phyloP scores from a whole-genome alignment of 805 yeast genomes.

The Kodamaea restingae region DNA sequence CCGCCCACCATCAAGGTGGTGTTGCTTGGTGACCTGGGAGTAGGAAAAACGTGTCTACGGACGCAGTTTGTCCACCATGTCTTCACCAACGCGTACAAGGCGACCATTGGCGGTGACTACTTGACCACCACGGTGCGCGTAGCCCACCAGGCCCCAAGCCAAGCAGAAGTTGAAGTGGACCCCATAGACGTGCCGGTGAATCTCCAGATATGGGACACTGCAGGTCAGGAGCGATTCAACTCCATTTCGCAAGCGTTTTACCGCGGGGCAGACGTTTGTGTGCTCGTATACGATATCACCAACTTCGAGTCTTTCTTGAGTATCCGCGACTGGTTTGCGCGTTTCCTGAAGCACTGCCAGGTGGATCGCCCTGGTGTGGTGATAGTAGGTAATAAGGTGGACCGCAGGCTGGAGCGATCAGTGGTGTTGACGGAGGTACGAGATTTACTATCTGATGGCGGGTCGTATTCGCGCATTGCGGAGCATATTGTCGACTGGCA shows the following conservation, averaged over 20 bases:
- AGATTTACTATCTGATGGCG: conserved; percentile 21
- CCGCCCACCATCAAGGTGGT: conserved; percentile 43
- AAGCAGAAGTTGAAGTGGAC: conserved; percentile 3
- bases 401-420: conserved; percentile 30
- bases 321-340: conserved; percentile 44
- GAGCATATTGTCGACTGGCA: conserved; percentile 32
- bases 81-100: conserved; percentile 53
- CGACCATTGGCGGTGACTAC: conserved; percentile 59
- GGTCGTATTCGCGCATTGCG: not conserved
- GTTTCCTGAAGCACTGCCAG: conserved; percentile 47
- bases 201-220: conserved; percentile 56
- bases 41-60: conserved; percentile 56
- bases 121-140: conserved; percentile 37
- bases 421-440: conserved; percentile 35
- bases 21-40: conserved; percentile 56
- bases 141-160: conserved; percentile 1
- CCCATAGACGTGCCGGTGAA: conserved; percentile 20
- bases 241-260: conserved; percentile 53
- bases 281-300: conserved; percentile 52
- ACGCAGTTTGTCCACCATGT: conserved; percentile 53
- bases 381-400: conserved; percentile 52
- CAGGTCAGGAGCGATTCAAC: conserved; percentile 45
- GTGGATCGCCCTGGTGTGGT: conserved; percentile 45
- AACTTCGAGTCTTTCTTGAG: conserved; percentile 48
- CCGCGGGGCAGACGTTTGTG: conserved; percentile 55